These are phyloP conservation scores for Candida oleophila DNA, from an alignment of 805 yeast genomes.

Conservation along the genomic window DNA sequence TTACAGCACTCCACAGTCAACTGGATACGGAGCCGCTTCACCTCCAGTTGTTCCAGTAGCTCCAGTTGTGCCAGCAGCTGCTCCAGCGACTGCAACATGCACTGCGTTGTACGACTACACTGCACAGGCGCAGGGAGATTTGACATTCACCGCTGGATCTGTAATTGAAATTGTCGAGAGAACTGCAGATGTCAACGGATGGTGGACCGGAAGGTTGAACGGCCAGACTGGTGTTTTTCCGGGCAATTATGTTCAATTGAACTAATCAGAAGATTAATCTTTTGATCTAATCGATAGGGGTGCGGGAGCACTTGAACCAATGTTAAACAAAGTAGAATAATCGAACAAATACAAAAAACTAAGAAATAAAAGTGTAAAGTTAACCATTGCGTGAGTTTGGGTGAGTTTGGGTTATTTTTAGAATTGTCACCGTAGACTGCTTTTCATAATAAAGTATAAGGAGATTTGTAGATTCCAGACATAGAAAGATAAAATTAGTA, in stretches of 20 bases:
- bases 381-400: too few species aligned
- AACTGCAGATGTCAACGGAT: slow-evolving; percentile 82
- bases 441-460: too few species aligned
- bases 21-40: slow-evolving; percentile 7
- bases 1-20: slow-evolving; percentile 20
- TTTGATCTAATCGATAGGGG: too few species aligned
- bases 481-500: too few species aligned
- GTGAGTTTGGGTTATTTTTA: too few species aligned
- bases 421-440: too few species aligned
- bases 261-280: too few species aligned
- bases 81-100: slow-evolving; percentile 57
- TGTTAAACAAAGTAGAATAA: too few species aligned
- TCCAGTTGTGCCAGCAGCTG: slow-evolving; percentile 21
- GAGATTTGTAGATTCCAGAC: too few species aligned
- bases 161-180: slow-evolving; percentile 79
- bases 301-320: too few species aligned
- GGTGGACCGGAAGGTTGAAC: slow-evolving; percentile 94
- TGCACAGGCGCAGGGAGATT: slow-evolving; percentile 92
- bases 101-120: slow-evolving; percentile 89
- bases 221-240: slow-evolving; percentile 93
- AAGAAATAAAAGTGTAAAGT: too few species aligned
- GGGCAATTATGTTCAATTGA: slow-evolving; percentile 88
- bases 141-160: slow-evolving; percentile 85
- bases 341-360: too few species aligned
- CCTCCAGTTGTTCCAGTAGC: slow-evolving; percentile 31